Base-by-base conservation (phyloP, 2,329 filamentous ascomycete genomes). In the Cercospora sp. region DNA sequence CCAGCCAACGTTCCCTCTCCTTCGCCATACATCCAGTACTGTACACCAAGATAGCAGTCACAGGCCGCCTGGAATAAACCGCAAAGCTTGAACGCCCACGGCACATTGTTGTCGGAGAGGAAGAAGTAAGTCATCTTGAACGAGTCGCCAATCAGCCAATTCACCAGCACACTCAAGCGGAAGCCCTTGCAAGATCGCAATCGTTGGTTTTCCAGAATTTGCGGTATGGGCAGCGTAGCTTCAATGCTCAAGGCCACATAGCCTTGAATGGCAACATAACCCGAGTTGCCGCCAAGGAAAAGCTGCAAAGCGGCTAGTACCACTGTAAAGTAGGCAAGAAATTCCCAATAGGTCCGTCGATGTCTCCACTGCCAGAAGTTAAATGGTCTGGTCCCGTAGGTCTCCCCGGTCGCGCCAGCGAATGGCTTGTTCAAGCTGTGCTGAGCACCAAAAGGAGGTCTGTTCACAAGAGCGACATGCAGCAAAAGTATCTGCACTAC, bases 91-190 rank as follows among this genome's bases (percentile, higher is more conserved):
- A 95, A 96, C 1, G 90, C 88, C 85, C 86, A 86, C 0, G 92
- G 91, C 34, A 95, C 80, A 3, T 87, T 87, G 1, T 85, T 87
- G 1, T 90, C 87, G 1, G 89, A 91, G 69, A 94, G 90, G 82
- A 94, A 95, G 75, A 93, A 91, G 71, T 84, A 85, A 66, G 80
- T 81, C 85, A 94, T 91, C 85, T 96, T 96, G 89, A 95, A 93
- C 8, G 87, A 84, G 79, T 96, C 92, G 69, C 92, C 92, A 2
- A 90, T 81, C 63, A 96, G 82, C 92, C 92, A 96, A 78, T 89
- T 93, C 30, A 84, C 86, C 67, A 95, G 82, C 4, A 96, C 89
- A 6, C 89, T 92, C 10, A 93, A 77, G 16, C 92, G 86, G 80
- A 96, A 93, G 5, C 92, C 92, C 78, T 88, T 90, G 82, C 90